Percentiles rank a stretch among this genome's conserved stretches.
phyloP scores from a whole-genome alignment of 2,329 filamentous ascomycete genomes.

The Hymenoscyphus infarciens region DNA sequence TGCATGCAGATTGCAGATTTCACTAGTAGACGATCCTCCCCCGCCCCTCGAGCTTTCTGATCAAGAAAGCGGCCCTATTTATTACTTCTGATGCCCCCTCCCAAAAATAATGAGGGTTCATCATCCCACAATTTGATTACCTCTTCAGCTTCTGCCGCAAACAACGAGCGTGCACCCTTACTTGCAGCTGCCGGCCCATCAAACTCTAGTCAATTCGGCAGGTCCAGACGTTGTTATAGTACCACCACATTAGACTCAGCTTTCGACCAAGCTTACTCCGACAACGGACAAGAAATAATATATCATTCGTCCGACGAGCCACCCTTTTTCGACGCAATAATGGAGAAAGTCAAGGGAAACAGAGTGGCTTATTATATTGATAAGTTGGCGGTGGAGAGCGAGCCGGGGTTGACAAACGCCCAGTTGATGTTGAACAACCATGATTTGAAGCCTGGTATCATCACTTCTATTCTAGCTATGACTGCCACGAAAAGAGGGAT shows the following conservation, averaged over 20 bases:
- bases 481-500: not conserved
- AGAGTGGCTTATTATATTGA: slow-evolving; percentile 36
- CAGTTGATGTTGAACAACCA: slow-evolving; percentile 86
- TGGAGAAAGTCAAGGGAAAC: slow-evolving; percentile 32
- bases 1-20: slow-evolving; percentile 8
- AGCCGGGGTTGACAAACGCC: slow-evolving; percentile 71
- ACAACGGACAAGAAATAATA: not conserved
- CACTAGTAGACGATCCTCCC: not conserved
- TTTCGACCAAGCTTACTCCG: not conserved
- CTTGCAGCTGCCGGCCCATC: slow-evolving; percentile 4
- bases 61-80: slow-evolving; percentile 4
- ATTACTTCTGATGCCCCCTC: slow-evolving; percentile 5
- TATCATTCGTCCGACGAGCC: slow-evolving; percentile 29
- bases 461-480: too few relatives aligned
- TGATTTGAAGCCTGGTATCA: slow-evolving; percentile 68
- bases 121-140: slow-evolving; percentile 8
- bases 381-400: slow-evolving; percentile 69
- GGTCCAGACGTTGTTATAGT: slow-evolving; percentile 5
- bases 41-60: not conserved
- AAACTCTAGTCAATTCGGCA: not conserved
- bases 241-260: slow-evolving; percentile 1
- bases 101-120: slow-evolving; percentile 12
- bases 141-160: slow-evolving; percentile 5
- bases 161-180: not conserved
- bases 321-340: slow-evolving; percentile 42